Evolutionary conservation across 2,329 filamentous ascomycete species (phyloP).

Genomic region (Penicillium psychrosexuale): DNA sequence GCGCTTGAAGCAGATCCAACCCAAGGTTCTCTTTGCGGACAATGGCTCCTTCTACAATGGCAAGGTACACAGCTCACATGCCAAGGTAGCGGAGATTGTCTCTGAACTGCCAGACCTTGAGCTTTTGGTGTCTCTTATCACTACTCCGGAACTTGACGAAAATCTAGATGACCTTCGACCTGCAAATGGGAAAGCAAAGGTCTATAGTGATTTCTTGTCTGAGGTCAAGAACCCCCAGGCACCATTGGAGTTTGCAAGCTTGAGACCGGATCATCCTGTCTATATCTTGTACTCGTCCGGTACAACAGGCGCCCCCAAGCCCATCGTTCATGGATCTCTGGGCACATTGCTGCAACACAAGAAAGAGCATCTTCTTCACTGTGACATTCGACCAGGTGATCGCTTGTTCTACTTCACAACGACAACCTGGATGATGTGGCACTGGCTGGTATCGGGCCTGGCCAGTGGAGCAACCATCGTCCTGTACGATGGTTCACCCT

Average conservation of each 20-base stretch:
- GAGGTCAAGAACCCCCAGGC: conserved; percentile 39
- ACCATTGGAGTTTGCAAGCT: conserved; percentile 66
- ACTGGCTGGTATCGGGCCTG: conserved; percentile 87
- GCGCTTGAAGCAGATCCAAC: conserved; percentile 78
- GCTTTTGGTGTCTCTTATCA: conserved; percentile 71
- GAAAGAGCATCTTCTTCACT: conserved; percentile 89
- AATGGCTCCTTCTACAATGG: conserved; percentile 90
- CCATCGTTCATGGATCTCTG: conserved; percentile 86
- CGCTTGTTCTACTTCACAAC: conserved; percentile 92
- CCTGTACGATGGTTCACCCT: conserved; percentile 90
- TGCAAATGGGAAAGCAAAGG: conserved; percentile 37
- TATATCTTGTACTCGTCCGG: conserved; percentile 94
- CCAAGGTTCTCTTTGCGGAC: conserved; percentile 78
- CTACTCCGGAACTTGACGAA: conserved; percentile 48
- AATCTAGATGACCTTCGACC: conserved; percentile 36
- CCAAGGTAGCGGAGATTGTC: conserved; percentile 76
- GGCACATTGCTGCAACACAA: conserved; percentile 95
- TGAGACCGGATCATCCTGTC: conserved; percentile 80
- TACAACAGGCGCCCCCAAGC: conserved; percentile 83
- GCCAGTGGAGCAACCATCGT: conserved; percentile 79
- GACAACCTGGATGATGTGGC: conserved; percentile 99
- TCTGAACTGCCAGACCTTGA: conserved; percentile 64
- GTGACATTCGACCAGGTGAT: conserved; percentile 69
- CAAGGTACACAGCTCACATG: conserved; percentile 75
- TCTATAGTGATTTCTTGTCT: conserved; percentile 48